phyloP scores from a whole-genome alignment of 2,329 filamentous ascomycete genomes.

The Cadophora sp. region DNA sequence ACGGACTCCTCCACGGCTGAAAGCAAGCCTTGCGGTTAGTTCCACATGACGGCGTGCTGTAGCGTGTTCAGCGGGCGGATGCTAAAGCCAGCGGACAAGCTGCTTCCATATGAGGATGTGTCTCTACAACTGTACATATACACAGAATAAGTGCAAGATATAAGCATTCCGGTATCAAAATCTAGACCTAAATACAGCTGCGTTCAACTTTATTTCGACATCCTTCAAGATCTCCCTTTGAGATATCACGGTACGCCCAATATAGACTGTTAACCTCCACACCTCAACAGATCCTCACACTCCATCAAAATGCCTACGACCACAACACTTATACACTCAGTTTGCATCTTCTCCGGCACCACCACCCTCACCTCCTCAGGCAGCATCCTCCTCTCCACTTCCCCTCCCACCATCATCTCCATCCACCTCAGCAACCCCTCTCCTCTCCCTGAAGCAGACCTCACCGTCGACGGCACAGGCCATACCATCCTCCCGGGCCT shows the following conservation, averaged over 20 bases:
- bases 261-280: too few relatives aligned
- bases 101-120: too few relatives aligned
- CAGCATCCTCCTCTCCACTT: conserved; percentile 17
- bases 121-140: too few relatives aligned
- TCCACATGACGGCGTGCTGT: not conserved
- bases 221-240: too few relatives aligned
- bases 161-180: too few relatives aligned
- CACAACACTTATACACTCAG: conserved; percentile 41
- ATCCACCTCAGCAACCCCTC: conserved; percentile 1
- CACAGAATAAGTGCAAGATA: too few relatives aligned
- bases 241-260: too few relatives aligned
- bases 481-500: conserved; percentile 57
- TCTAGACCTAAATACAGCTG: too few relatives aligned
- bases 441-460: conserved; percentile 3
- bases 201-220: too few relatives aligned
- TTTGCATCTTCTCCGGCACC: conserved; percentile 19
- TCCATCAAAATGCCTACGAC: conserved; percentile 29
- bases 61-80: not conserved
- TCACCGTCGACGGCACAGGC: conserved; percentile 50
- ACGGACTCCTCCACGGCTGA: not conserved
- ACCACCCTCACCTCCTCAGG: conserved; percentile 13
- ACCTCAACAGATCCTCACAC: too few relatives aligned
- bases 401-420: conserved; percentile 1
- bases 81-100: not conserved
- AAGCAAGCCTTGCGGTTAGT: not conserved